These are phyloP conservation scores for Neofusicoccum sp. DNA, from an alignment of 2,329 filamentous ascomycete species.

Conservation along the genomic window DNA sequence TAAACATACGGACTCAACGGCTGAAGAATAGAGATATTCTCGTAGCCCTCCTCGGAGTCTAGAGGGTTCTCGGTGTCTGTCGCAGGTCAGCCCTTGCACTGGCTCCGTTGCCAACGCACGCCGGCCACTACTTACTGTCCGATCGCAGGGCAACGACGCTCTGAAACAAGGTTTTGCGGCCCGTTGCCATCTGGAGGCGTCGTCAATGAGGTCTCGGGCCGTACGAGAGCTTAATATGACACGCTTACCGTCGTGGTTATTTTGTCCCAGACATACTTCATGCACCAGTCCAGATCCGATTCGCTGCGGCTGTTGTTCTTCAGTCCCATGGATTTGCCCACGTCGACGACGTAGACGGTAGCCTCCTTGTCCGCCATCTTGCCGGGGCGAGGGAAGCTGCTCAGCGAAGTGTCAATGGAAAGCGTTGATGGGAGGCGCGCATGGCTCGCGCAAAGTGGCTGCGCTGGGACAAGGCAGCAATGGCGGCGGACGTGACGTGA, in stretches of 20 bases:
- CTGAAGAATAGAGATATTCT: slow-evolving; percentile 73
- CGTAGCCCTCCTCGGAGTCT: slow-evolving; percentile 67
- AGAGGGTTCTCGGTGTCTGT: slow-evolving; percentile 67
- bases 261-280: slow-evolving; percentile 95
- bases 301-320: slow-evolving; percentile 67
- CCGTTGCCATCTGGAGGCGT: slow-evolving; percentile 53
- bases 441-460: background rate
- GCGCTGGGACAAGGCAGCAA: slow-evolving; percentile 9
- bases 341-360: slow-evolving; percentile 85
- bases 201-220: background rate
- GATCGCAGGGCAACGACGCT: slow-evolving; percentile 84
- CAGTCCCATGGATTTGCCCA: slow-evolving; percentile 80
- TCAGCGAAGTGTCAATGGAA: background rate
- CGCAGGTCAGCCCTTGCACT: background rate
- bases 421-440: background rate
- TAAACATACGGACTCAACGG: slow-evolving; percentile 60
- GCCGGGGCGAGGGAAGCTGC: background rate
- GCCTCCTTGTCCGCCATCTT: slow-evolving; percentile 90
- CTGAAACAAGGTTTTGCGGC: slow-evolving; percentile 69
- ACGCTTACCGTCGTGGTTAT: slow-evolving; percentile 68
- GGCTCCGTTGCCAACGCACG: background rate
- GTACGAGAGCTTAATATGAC: background rate
- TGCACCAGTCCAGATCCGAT: slow-evolving; percentile 82
- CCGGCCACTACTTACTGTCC: slow-evolving; percentile 49
- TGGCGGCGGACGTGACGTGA: slow-evolving; percentile 4